A percentile compares a stretch with the other conserved stretches of the same genome.
These are phyloP conservation scores for Cryptococcus depauperatus DNA, from an alignment of 1,284 basidiomycete genomes.

Conservation along the genomic window DNA sequence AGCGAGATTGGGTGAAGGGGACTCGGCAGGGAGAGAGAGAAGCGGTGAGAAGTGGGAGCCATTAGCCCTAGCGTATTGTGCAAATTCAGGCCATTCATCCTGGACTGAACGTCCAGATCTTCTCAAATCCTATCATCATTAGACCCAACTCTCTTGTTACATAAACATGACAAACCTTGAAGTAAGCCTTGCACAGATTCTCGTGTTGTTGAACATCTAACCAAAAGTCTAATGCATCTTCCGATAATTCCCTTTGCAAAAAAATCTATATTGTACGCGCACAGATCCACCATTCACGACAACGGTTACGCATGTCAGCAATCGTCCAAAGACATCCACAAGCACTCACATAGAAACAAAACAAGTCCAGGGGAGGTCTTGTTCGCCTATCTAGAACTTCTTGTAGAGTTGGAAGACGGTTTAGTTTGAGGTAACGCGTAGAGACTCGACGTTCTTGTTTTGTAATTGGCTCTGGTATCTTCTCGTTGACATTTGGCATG, in stretches of 20 bases:
- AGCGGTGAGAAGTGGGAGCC: slow-evolving; percentile 66
- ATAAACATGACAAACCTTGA: slow-evolving; percentile 54
- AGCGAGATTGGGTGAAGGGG: slow-evolving; percentile 8
- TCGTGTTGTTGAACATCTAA: slow-evolving; percentile 98
- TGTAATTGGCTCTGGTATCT: background rate
- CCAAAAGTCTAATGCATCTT: slow-evolving; percentile 97
- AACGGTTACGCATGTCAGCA: slow-evolving; percentile 2
- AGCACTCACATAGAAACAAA: slow-evolving; percentile 87
- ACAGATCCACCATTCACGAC: slow-evolving; percentile 3
- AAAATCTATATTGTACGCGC: slow-evolving; percentile 52
- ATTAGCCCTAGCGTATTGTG: slow-evolving; percentile 63
- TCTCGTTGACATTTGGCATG: background rate
- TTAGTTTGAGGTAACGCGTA: slow-evolving; percentile 38
- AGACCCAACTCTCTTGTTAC: background rate
- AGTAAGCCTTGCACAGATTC: slow-evolving; percentile 94
- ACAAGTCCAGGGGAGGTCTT: slow-evolving; percentile 88
- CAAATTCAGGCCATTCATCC: slow-evolving; percentile 97
- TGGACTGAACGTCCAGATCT: slow-evolving; percentile 84
- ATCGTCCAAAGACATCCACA: background rate
- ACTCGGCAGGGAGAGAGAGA: slow-evolving; percentile 16
- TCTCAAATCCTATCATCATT: slow-evolving; percentile 64
- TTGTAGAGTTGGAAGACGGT: slow-evolving; percentile 52
- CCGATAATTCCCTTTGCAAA: slow-evolving; percentile 83
- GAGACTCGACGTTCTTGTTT: slow-evolving; percentile 26
- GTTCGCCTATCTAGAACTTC: slow-evolving; percentile 82